Percentiles rank a stretch among this genome's conserved stretches.
phyloP scores from a whole-genome alignment of 2,329 filamentous ascomycete genomes.

The Elsinoe australis region DNA sequence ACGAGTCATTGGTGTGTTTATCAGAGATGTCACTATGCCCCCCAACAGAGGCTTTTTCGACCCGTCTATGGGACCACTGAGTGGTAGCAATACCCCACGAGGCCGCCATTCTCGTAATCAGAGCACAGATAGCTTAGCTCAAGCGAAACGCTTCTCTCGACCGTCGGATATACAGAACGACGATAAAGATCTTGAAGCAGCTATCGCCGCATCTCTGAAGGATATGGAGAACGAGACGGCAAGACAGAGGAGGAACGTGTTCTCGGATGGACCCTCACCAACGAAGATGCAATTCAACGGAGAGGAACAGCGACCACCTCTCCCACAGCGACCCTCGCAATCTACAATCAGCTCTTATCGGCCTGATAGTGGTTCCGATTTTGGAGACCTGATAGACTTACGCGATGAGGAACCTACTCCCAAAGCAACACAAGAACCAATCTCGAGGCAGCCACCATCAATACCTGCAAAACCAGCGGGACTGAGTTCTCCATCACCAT shows the following conservation, averaged over 20 bases:
- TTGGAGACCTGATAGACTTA: constrained; percentile 42
- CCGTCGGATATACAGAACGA: constrained; percentile 36
- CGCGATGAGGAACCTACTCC: constrained; percentile 36
- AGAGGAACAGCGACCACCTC: constrained; percentile 26
- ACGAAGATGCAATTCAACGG: constrained; percentile 19
- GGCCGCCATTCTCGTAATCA: constrained; percentile 25
- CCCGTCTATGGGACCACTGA: constrained; percentile 41
- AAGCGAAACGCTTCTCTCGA: constrained; percentile 28
- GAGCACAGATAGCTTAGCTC: constrained; percentile 27
- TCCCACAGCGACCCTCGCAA: constrained; percentile 32
- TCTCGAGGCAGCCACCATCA: constrained; percentile 3
- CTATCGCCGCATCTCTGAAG: constrained; percentile 41
- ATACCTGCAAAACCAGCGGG: constrained; percentile 7
- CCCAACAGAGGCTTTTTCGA: constrained; percentile 72
- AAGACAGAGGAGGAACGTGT: constrained; percentile 1
- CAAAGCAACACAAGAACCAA: not conserved
- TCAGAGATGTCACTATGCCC: constrained; percentile 85
- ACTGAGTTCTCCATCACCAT: constrained; percentile 11
- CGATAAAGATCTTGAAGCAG: constrained; percentile 41
- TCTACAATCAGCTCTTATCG: constrained; percentile 12
- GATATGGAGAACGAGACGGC: constrained; percentile 36
- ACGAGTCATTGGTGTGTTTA: constrained; percentile 79
- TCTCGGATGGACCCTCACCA: constrained; percentile 6
- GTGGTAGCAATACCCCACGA: constrained; percentile 24
- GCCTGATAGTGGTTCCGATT: constrained; percentile 16